These are phyloP conservation scores for Phytophthora foliorum DNA, from an alignment of 352 stramenopile species.

Conservation along the genomic window DNA sequence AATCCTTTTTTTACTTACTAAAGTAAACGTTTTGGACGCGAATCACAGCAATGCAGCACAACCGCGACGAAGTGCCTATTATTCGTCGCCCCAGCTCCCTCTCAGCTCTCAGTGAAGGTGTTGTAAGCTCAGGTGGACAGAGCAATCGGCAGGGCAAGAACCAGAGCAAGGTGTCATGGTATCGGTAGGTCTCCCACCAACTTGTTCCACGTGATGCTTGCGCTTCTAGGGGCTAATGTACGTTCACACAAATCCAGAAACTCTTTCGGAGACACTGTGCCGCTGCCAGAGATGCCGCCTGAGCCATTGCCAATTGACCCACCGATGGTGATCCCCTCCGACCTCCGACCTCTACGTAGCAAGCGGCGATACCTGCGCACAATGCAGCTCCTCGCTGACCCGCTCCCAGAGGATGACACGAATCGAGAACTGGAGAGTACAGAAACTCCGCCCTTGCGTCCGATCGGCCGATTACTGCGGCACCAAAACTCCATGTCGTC, in stretches of 20 bases:
- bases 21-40: no score
- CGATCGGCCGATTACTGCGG: slow-evolving; percentile 2
- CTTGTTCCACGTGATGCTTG: background rate
- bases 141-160: slow-evolving; percentile 10
- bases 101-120: slow-evolving; percentile 15
- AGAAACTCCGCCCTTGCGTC: background rate
- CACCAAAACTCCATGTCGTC: slow-evolving; percentile 34
- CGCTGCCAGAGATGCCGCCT: slow-evolving; percentile 48
- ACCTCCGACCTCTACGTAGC: slow-evolving; percentile 57
- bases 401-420: slow-evolving; percentile 13
- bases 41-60: slow-evolving; percentile 23
- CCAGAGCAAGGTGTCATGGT: slow-evolving; percentile 66
- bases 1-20: no score
- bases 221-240: background rate
- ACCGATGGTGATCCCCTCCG: slow-evolving; percentile 61
- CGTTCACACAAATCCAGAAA: slow-evolving; percentile 48
- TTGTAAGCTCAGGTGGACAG: background rate
- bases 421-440: slow-evolving; percentile 16
- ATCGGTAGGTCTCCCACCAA: slow-evolving; percentile 47
- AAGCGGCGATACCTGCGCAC: slow-evolving; percentile 68
- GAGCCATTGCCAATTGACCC: slow-evolving; percentile 56
- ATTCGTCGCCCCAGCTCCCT: slow-evolving; percentile 16
- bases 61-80: slow-evolving; percentile 9
- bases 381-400: slow-evolving; percentile 62
- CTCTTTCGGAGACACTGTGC: slow-evolving; percentile 59